Evolutionary conservation across 768 basidiomycete genomes (phyloP).

Genomic region (Phallus indusiatus): DNA sequence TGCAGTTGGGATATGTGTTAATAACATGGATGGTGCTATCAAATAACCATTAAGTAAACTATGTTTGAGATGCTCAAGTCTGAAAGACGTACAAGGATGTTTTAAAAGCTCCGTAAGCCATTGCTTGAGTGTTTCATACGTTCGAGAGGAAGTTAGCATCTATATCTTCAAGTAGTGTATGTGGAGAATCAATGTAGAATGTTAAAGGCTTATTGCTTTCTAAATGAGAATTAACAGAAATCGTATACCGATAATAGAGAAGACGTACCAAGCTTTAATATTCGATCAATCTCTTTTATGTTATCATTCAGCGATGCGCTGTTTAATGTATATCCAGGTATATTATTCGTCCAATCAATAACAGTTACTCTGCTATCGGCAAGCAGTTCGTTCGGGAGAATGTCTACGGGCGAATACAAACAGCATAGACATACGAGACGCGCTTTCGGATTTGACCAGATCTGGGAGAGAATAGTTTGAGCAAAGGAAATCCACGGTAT

Average conservation of each 20-base stretch:
- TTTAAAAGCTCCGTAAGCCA: conserved; percentile 34
- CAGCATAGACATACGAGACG: conserved; percentile 31
- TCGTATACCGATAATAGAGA: conserved; percentile 6
- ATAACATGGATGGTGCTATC: conserved; percentile 45
- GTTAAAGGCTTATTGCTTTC: conserved; percentile 39
- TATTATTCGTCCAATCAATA: conserved; percentile 39
- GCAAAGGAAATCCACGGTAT: conserved; percentile 1
- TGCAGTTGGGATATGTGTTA: conserved; percentile 44
- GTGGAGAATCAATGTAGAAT: conserved; percentile 64
- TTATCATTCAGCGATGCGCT: neutral
- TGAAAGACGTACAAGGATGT: conserved; percentile 38
- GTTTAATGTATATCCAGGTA: conserved; percentile 41
- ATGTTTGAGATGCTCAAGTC: neutral
- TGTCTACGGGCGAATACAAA: conserved; percentile 42
- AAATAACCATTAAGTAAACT: neutral
- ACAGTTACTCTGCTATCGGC: conserved; percentile 24
- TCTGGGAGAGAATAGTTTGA: neutral
- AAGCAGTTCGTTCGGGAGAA: conserved; percentile 22
- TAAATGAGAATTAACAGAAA: conserved; percentile 14
- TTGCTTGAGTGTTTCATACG: conserved; percentile 42
- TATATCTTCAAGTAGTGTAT: conserved; percentile 52
- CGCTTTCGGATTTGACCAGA: neutral
- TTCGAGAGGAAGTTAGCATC: conserved; percentile 38
- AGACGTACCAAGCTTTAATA: neutral
- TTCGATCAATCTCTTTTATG: conserved; percentile 11